These are phyloP conservation scores for Talaromyces sp. DNA, from an alignment of 2,329 filamentous ascomycete species.

Conservation along the genomic window DNA sequence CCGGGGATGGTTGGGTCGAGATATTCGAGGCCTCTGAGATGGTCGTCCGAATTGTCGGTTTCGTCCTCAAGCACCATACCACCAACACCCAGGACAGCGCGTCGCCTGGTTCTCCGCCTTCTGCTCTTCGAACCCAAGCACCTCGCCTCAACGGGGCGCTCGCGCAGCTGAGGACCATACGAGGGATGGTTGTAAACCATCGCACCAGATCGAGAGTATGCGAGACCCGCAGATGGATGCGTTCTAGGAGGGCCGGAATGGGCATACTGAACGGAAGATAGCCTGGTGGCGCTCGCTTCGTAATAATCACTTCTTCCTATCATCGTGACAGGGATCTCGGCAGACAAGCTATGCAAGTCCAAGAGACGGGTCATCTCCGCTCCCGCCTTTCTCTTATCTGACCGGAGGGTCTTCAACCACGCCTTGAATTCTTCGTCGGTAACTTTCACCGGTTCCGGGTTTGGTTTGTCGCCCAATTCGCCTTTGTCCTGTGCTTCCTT, in stretches of 20 bases:
- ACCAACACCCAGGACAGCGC: constrained; percentile 35
- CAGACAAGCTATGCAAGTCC: constrained; percentile 46
- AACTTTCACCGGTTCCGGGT: constrained; percentile 22
- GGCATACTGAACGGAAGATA: constrained; percentile 39
- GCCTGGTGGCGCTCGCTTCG: constrained; percentile 28
- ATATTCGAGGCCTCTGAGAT: constrained; percentile 32
- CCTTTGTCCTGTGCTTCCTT: constrained; percentile 38
- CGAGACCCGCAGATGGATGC: constrained; percentile 61
- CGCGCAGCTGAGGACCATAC: constrained; percentile 53
- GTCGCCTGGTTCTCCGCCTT: constrained; percentile 26
- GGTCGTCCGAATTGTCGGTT: constrained; percentile 28
- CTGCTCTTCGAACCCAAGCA: constrained; percentile 47
- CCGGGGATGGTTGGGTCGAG: constrained; percentile 43
- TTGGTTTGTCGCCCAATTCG: constrained; percentile 24
- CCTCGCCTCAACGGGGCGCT: constrained; percentile 52
- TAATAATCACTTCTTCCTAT: constrained; percentile 28
- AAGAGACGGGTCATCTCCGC: constrained; percentile 52
- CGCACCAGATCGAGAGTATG: constrained; percentile 53
- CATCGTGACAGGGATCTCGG: constrained; percentile 31
- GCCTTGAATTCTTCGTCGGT: constrained; percentile 43
- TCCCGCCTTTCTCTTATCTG: constrained; percentile 43
- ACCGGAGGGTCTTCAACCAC: constrained; percentile 42
- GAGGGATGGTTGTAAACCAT: constrained; percentile 56
- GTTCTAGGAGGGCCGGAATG: constrained; percentile 52
- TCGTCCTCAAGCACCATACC: constrained; percentile 37